Evolutionary conservation across 257 asterid genomes (phyloP).

Genomic region (Nicotiana otophora): DNA sequence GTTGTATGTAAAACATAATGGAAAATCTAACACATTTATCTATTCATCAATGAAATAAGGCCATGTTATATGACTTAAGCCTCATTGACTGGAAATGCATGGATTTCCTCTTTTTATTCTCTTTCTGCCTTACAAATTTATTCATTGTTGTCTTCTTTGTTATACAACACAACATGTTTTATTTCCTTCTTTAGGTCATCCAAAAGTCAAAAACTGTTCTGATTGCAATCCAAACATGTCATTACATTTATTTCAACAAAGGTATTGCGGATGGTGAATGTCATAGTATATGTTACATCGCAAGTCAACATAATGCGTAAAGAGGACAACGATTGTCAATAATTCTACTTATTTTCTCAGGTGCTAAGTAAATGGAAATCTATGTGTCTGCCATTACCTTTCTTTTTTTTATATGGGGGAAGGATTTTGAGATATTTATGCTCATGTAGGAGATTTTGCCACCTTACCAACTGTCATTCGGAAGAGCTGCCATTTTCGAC

Average conservation of each 20-base stretch:
- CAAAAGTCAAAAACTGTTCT: not conserved
- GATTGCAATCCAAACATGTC: not conserved
- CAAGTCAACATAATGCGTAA: not conserved
- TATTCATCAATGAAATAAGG: not conserved
- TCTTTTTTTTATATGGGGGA: not conserved
- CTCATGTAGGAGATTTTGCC: not conserved
- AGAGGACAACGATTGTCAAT: not conserved
- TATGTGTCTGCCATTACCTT: slow-evolving; percentile 16
- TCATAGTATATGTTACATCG: not conserved
- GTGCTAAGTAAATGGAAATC: slow-evolving; percentile 12
- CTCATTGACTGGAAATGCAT: not conserved
- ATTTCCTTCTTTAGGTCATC: not conserved
- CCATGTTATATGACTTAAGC: not conserved
- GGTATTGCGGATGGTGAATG: not conserved
- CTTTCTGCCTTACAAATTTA: not conserved
- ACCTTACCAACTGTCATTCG: slow-evolving; percentile 5
- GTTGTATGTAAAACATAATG: too few relatives aligned
- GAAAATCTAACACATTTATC: not conserved
- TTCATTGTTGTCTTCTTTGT: not conserved
- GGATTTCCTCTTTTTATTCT: not conserved
- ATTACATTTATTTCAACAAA: not conserved
- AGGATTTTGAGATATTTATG: not conserved
- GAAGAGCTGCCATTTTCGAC: not conserved
- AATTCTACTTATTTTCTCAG: not conserved
- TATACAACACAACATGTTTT: not conserved